Conservation (phyloP, 176 grass and related monocot species). For the Paspalum vaginatum region DNA sequence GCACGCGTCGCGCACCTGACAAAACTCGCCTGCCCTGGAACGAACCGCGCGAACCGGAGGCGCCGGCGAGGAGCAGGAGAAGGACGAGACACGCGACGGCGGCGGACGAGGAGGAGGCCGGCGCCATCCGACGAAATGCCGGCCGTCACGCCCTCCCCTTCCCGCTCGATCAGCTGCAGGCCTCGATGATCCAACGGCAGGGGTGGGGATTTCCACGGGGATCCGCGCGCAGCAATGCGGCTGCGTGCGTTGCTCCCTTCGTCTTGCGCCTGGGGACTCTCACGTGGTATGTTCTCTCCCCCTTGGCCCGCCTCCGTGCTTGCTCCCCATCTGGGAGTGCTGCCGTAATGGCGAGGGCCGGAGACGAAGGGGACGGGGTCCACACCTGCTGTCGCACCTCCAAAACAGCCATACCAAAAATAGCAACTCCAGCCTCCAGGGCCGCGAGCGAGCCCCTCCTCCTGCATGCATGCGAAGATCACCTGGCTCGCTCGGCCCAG, state of each 20-base stretch:
- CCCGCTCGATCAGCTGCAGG: too few relatives aligned
- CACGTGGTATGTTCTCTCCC: background rate
- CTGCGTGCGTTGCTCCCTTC: background rate
- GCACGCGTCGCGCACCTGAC: constrained; percentile 25
- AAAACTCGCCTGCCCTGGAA: constrained; percentile 11
- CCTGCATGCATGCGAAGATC: too few relatives aligned
- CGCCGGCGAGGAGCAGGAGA: constrained; percentile 26
- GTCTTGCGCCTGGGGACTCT: background rate
- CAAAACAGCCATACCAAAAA: constrained; percentile 44
- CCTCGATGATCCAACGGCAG: background rate
- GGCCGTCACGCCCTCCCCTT: background rate
- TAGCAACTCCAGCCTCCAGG: constrained; percentile 28
- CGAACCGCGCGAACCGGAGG: background rate
- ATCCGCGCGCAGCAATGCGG: background rate
- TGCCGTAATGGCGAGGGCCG: constrained; percentile 28
- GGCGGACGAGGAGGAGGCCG: constrained; percentile 29
- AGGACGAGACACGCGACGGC: constrained; percentile 19
- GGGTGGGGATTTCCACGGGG: background rate
- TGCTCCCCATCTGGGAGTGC: constrained; percentile 35
- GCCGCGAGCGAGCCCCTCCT: too few relatives aligned
- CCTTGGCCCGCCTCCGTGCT: constrained; percentile 3
- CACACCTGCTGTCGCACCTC: constrained; percentile 25
- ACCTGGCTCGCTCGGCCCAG: background rate
- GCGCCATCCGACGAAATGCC: constrained; percentile 4
- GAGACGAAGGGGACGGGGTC: background rate